phyloP scores from a whole-genome alignment of 257 asterid genomes.

The Petrea volubilis region DNA sequence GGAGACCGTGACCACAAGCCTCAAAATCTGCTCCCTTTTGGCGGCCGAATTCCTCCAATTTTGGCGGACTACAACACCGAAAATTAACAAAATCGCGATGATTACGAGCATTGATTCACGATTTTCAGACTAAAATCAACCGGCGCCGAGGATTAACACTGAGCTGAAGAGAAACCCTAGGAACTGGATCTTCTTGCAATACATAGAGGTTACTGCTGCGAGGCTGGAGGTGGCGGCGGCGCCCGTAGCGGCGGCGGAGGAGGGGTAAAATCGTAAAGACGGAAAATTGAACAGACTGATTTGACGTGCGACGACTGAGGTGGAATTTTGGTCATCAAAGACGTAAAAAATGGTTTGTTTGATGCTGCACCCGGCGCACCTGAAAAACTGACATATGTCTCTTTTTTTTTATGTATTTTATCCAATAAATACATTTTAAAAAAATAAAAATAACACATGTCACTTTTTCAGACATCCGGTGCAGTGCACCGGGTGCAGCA shows the following conservation, averaged over 20 bases:
- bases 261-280: conserved; percentile 1
- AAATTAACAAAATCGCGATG: conserved; percentile 43
- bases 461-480: no score
- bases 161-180: conserved; percentile 46
- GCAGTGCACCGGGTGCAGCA: no score
- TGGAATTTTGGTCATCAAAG: conserved; percentile 21
- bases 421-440: no score
- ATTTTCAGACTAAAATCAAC: conserved; percentile 30
- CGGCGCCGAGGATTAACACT: conserved; percentile 46
- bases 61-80: conserved; percentile 43
- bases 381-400: no score
- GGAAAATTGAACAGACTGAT: conserved; percentile 8
- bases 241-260: conserved; percentile 17
- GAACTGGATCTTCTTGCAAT: conserved; percentile 38
- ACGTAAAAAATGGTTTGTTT: no score
- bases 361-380: no score
- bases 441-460: no score
- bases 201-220: conserved; percentile 41
- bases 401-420: no score
- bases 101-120: conserved; percentile 44
- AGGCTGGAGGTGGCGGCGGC: neutral
- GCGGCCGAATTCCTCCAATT: conserved; percentile 58
- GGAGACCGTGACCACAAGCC: conserved; percentile 43
- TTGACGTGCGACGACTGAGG: conserved; percentile 29
- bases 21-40: conserved; percentile 53